phyloP scores from a whole-genome alignment of 352 stramenopile species.

The Phytophthora cactorum region DNA sequence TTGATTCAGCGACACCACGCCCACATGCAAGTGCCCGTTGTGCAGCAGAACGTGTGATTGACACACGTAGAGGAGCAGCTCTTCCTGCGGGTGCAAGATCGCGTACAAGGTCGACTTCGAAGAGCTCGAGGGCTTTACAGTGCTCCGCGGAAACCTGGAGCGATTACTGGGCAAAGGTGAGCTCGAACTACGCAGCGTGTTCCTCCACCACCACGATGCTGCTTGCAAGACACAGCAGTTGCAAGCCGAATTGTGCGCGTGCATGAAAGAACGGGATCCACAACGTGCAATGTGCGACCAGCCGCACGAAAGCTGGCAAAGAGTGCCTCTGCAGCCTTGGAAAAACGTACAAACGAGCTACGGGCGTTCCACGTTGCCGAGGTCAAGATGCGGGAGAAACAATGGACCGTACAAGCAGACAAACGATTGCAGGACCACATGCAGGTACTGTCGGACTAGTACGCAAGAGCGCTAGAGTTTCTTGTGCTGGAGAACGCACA shows the following conservation, averaged over 20 bases:
- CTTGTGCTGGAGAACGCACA: constrained; percentile 35
- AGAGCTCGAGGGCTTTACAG: constrained; percentile 33
- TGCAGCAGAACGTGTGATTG: constrained; percentile 18
- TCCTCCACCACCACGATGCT: constrained; percentile 38
- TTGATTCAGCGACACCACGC: too few relatives aligned
- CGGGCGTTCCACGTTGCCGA: constrained; percentile 38
- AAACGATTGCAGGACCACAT: constrained; percentile 32
- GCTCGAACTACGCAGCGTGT: constrained; percentile 46
- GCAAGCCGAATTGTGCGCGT: constrained; percentile 19
- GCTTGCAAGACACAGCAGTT: constrained; percentile 19
- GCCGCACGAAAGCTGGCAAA: constrained; percentile 30
- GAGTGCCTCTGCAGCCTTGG: constrained; percentile 20
- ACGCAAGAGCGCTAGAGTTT: constrained; percentile 30
- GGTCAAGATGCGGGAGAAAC: constrained; percentile 42
- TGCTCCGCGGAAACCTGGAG: constrained; percentile 41
- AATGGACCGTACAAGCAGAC: constrained; percentile 36
- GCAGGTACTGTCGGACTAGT: constrained; percentile 25
- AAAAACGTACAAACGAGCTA: constrained; percentile 37
- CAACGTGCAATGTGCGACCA: constrained; percentile 37
- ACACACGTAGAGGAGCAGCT: constrained; percentile 46
- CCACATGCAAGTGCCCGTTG: constrained; percentile 5
- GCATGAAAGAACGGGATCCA: constrained; percentile 11
- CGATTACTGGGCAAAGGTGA: constrained; percentile 40
- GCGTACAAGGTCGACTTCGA: constrained; percentile 40
- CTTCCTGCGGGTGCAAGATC: constrained; percentile 33